Conservation (phyloP, 805 yeast species). For the Suhomyces pyralidae region DNA sequence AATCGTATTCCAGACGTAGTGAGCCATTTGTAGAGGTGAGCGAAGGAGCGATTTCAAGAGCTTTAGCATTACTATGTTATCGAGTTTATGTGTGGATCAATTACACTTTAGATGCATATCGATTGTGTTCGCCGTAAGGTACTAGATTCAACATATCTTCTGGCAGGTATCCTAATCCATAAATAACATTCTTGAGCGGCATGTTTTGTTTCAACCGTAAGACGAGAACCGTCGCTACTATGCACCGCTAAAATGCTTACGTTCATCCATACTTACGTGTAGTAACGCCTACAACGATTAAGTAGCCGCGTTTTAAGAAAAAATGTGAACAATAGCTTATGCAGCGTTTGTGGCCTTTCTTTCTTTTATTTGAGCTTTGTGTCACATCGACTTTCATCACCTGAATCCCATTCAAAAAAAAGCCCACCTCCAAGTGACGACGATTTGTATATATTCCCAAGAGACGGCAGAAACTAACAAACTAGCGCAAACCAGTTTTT, state of each 20-base stretch:
- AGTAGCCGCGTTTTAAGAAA: neutral
- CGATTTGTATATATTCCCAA: constrained; percentile 1
- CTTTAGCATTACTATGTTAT: neutral
- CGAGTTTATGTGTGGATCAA: neutral
- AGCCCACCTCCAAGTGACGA: neutral
- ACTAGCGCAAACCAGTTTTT: neutral
- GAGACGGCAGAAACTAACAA: neutral
- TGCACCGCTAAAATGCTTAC: neutral
- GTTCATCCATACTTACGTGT: neutral
- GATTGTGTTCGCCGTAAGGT: neutral
- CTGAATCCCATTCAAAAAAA: neutral
- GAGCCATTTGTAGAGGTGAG: neutral
- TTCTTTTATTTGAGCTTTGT: constrained; percentile 1
- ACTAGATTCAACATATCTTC: neutral
- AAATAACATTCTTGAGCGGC: neutral
- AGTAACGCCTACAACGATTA: neutral
- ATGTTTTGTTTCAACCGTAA: neutral
- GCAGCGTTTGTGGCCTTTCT: neutral
- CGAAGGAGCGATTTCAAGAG: neutral
- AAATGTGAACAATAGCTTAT: neutral
- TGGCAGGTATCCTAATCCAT: neutral
- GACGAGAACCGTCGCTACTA: neutral
- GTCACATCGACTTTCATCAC: neutral
- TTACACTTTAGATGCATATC: neutral
- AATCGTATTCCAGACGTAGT: neutral